Percentiles rank a stretch among this genome's conserved stretches.
Evolutionary conservation across 2,329 filamentous ascomycete genomes (phyloP).

Genomic region (Fusarium sp.): DNA sequence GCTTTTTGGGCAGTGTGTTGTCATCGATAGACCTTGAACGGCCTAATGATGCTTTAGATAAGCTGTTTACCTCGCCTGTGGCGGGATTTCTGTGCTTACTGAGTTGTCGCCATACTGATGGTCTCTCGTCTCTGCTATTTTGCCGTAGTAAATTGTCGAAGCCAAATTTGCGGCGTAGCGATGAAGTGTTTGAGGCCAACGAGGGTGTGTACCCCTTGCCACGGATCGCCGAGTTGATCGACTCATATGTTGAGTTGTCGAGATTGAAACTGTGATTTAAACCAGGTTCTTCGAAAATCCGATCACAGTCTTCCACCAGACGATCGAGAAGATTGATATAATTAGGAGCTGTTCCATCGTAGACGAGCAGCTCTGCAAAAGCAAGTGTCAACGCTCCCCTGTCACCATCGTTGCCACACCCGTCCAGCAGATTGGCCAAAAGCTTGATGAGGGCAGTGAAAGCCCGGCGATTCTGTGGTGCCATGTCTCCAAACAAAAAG

Average conservation of each 20-base stretch:
- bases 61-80: constrained; percentile 68
- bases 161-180: constrained; percentile 84
- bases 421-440: constrained; percentile 86
- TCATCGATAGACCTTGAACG: constrained; percentile 82
- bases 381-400: constrained; percentile 86
- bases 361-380: constrained; percentile 86
- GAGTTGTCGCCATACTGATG: constrained; percentile 85
- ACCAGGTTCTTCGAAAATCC: constrained; percentile 77
- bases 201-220: constrained; percentile 75
- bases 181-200: constrained; percentile 85
- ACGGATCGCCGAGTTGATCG: constrained; percentile 64
- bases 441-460: constrained; percentile 87
- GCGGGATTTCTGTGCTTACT: constrained; percentile 78
- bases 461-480: constrained; percentile 76
- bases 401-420: constrained; percentile 90
- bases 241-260: constrained; percentile 62
- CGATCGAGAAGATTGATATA: constrained; percentile 91
- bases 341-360: constrained; percentile 78
- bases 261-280: constrained; percentile 53
- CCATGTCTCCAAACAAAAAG: constrained; percentile 71
- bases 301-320: constrained; percentile 87
- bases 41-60: constrained; percentile 72
- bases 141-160: constrained; percentile 80
- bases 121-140: constrained; percentile 79
- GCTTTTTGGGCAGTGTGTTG: constrained; percentile 58